Evolutionary conservation across 148 eudicot genomes (phyloP).

Genomic region (Gaultheria prostrata): DNA sequence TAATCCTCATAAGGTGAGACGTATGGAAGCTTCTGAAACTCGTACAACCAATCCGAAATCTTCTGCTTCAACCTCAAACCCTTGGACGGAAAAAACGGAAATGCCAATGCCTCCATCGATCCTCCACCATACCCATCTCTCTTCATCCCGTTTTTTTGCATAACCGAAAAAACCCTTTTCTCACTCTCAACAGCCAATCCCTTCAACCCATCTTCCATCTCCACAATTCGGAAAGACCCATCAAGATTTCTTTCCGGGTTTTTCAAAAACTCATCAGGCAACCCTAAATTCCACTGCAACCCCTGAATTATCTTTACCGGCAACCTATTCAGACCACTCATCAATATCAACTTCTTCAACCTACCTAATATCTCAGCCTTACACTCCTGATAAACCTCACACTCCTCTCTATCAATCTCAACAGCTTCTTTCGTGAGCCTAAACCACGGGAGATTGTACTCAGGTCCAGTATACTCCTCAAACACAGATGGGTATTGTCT

Average conservation of each 20-base stretch:
- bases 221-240: not conserved
- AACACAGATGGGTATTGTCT: conserved; percentile 8
- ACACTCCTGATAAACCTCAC: not conserved
- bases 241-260: not conserved
- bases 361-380: not conserved
- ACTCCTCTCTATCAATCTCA: conserved; percentile 8
- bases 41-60: conserved; percentile 28
- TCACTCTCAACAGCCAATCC: conserved; percentile 10
- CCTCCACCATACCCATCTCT: not conserved
- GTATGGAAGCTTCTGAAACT: conserved; percentile 6
- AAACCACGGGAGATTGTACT: not conserved
- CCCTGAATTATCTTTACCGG: not conserved
- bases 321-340: not conserved
- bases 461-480: not conserved
- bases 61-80: conserved; percentile 9
- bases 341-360: conserved; percentile 9
- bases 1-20: conserved; percentile 7
- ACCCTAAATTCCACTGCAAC: conserved; percentile 5
- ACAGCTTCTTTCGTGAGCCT: not conserved
- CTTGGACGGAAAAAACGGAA: not conserved
- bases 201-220: conserved; percentile 11
- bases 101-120: not conserved
- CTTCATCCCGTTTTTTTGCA: not conserved
- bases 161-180: not conserved
- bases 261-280: not conserved